phyloP scores from a whole-genome alignment of 2,329 filamentous ascomycete species.

The Ascocoryne sarcoides region DNA sequence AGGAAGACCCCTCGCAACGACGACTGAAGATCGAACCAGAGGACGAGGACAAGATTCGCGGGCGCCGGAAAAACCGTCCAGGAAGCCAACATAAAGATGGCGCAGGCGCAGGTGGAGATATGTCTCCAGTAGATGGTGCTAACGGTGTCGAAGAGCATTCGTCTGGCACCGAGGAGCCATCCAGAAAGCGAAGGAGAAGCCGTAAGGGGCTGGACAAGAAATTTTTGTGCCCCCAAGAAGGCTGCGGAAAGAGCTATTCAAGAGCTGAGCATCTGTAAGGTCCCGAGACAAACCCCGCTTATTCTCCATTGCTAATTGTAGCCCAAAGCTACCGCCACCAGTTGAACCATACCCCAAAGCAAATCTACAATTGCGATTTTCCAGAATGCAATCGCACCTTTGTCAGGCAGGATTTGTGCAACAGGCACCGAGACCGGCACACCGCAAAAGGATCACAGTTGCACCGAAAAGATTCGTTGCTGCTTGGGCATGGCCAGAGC shows the following conservation, averaged over 20 bases:
- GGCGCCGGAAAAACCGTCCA: slow-evolving; percentile 25
- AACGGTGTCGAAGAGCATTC: slow-evolving; percentile 19
- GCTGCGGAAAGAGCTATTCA: slow-evolving; percentile 93
- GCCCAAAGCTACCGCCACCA: slow-evolving; percentile 79
- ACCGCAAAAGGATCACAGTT: slow-evolving; percentile 70
- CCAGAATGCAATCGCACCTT: slow-evolving; percentile 85
- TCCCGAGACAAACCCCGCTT: neutral
- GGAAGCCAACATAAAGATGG: slow-evolving; percentile 20
- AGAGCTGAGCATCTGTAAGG: slow-evolving; percentile 87
- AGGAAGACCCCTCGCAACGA: slow-evolving; percentile 17
- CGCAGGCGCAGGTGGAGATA: slow-evolving; percentile 10
- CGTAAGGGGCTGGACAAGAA: slow-evolving; percentile 73
- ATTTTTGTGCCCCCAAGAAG: slow-evolving; percentile 75
- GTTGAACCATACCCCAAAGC: slow-evolving; percentile 90
- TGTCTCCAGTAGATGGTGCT: slow-evolving; percentile 19
- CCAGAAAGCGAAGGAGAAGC: slow-evolving; percentile 55
- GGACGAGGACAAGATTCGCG: slow-evolving; percentile 24
- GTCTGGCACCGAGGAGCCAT: slow-evolving; percentile 26
- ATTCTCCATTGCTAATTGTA: slow-evolving; percentile 5
- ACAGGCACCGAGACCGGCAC: slow-evolving; percentile 74
- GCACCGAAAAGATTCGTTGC: slow-evolving; percentile 62
- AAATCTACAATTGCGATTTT: slow-evolving; percentile 90
- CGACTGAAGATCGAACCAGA: slow-evolving; percentile 15
- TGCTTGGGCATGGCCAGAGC: slow-evolving; percentile 36
- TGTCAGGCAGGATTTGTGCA: slow-evolving; percentile 85